Conservation (phyloP, 176 grass and related monocot genomes). For the Hordeum marinum region DNA sequence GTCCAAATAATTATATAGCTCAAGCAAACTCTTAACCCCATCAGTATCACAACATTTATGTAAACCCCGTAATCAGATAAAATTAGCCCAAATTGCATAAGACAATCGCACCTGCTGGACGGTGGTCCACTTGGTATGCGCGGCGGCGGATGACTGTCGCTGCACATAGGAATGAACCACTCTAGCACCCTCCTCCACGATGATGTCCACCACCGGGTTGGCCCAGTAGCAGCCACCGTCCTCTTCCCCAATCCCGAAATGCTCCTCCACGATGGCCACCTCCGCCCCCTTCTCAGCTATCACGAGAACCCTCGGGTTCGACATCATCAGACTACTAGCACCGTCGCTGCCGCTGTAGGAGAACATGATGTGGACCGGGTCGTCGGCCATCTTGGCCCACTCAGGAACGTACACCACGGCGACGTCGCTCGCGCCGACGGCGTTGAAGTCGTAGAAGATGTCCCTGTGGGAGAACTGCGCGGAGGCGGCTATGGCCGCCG, state of each 20-base stretch:
- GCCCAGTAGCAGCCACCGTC: constrained; percentile 73
- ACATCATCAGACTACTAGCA: constrained; percentile 33
- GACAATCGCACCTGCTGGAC: constrained; percentile 51
- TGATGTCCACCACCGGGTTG: constrained; percentile 78
- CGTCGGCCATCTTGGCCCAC: constrained; percentile 24
- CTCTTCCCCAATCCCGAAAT: constrained; percentile 30
- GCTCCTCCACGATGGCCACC: constrained; percentile 58
- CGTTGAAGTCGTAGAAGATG: constrained; percentile 71
- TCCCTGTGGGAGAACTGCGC: constrained; percentile 42
- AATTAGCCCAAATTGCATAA: not conserved
- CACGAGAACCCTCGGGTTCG: constrained; percentile 59
- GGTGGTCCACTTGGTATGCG: constrained; percentile 91
- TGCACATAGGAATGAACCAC: constrained; percentile 87
- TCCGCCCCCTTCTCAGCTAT: constrained; percentile 56
- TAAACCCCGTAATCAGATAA: not conserved
- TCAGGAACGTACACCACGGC: constrained; percentile 45
- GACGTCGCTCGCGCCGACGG: constrained; percentile 51
- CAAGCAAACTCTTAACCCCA: not conserved
- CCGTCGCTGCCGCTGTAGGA: constrained; percentile 5
- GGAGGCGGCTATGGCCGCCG: constrained; percentile 28
- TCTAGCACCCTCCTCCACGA: constrained; percentile 51
- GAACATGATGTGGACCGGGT: constrained; percentile 61
- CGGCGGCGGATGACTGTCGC: constrained; percentile 58
- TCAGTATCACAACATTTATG: not conserved
- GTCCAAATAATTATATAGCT: constrained; percentile 1